Evolutionary conservation across 1,139 yeast genomes (phyloP).

Genomic region (Ogataea hybrid): DNA sequence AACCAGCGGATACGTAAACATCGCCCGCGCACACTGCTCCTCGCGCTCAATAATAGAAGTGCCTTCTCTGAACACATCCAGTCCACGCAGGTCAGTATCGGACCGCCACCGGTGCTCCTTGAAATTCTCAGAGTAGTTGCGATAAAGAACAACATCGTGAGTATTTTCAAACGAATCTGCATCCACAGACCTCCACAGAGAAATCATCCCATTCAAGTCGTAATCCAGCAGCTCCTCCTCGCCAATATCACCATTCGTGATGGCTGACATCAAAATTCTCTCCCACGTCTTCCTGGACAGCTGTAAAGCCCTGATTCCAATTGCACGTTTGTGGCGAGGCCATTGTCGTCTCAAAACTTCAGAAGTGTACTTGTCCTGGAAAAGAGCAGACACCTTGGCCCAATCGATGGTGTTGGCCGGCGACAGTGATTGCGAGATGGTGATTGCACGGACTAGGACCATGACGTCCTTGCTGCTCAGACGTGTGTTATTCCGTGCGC

Average conservation of each 20-base stretch:
- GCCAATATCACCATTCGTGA: slow-evolving; percentile 48
- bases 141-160: slow-evolving; percentile 27
- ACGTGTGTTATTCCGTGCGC: slow-evolving; percentile 26
- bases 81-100: slow-evolving; percentile 31
- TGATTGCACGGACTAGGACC: slow-evolving; percentile 42
- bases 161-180: slow-evolving; percentile 25
- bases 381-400: slow-evolving; percentile 47
- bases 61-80: slow-evolving; percentile 38
- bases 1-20: slow-evolving; percentile 37
- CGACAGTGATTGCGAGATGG: slow-evolving; percentile 58
- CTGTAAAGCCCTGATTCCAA: slow-evolving; percentile 55
- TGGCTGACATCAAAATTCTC: slow-evolving; percentile 48
- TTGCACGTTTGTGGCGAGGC: slow-evolving; percentile 55
- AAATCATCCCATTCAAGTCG: slow-evolving; percentile 48
- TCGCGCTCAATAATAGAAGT: slow-evolving; percentile 59
- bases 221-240: slow-evolving; percentile 44
- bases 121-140: slow-evolving; percentile 34
- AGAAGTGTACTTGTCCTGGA: slow-evolving; percentile 39
- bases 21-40: slow-evolving; percentile 36
- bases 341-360: slow-evolving; percentile 51
- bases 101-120: slow-evolving; percentile 25
- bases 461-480: slow-evolving; percentile 26
- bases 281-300: slow-evolving; percentile 62
- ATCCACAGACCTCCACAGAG: slow-evolving; percentile 58
- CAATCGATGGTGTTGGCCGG: slow-evolving; percentile 54